Evolutionary conservation across 345 rosid genomes (phyloP).

Genomic region (Gossypium stocksii): DNA sequence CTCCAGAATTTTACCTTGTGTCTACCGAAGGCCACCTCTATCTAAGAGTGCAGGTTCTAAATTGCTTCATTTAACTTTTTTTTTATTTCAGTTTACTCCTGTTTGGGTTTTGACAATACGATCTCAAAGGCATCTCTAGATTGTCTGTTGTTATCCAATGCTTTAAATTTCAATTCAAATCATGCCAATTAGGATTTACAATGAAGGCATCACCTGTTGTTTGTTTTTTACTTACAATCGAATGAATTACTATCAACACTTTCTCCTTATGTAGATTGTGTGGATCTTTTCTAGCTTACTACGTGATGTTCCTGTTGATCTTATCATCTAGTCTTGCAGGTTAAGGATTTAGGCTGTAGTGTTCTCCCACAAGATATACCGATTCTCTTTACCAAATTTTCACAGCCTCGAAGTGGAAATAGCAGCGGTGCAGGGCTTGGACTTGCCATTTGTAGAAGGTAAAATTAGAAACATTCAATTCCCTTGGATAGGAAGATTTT

Average conservation of each 20-base stretch:
- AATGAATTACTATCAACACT: background rate
- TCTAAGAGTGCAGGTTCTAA: conserved; percentile 67
- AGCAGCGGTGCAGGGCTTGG: conserved; percentile 74
- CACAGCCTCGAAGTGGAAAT: conserved; percentile 45
- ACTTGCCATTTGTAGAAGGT: conserved; percentile 91
- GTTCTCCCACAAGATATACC: conserved; percentile 69
- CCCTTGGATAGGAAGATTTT: background rate
- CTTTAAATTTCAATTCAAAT: background rate
- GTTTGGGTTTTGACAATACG: background rate
- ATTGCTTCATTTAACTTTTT: conserved; percentile 12
- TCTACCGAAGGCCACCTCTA: conserved; percentile 66
- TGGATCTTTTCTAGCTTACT: conserved; percentile 1
- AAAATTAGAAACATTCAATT: conserved; percentile 17
- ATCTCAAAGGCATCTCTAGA: background rate
- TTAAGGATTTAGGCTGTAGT: conserved; percentile 89
- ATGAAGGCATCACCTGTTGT: background rate
- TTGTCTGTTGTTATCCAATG: conserved; percentile 4
- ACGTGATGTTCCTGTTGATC: conserved; percentile 1
- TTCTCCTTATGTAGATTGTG: background rate
- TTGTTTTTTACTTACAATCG: background rate
- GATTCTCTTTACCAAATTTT: conserved; percentile 59
- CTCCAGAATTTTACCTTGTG: conserved; percentile 57
- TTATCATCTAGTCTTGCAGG: conserved; percentile 38
- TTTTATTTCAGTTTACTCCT: background rate
- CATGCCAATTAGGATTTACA: background rate